phyloP scores from a whole-genome alignment of 1,284 basidiomycete genomes.

The Bjerkandera adusta region DNA sequence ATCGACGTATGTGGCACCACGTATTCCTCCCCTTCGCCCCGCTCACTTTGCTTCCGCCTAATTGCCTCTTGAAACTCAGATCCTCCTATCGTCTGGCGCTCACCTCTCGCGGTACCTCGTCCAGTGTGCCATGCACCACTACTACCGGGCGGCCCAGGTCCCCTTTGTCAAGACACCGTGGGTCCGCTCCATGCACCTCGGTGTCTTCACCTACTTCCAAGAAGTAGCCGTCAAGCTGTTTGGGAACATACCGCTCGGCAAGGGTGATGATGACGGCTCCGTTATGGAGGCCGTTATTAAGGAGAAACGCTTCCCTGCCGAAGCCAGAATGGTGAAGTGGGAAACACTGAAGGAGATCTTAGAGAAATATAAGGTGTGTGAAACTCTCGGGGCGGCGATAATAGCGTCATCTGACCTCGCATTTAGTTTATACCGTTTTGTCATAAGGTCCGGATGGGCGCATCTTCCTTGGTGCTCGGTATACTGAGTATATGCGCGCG shows the following conservation, averaged over 20 bases:
- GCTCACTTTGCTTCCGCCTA: conserved; percentile 12
- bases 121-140: conserved; percentile 74
- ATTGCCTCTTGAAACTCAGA: conserved; percentile 38
- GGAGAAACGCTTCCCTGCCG: conserved; percentile 57
- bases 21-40: conserved; percentile 20
- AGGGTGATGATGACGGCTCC: conserved; percentile 71
- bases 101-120: conserved; percentile 74
- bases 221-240: conserved; percentile 53
- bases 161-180: conserved; percentile 72
- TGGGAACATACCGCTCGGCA: conserved; percentile 62
- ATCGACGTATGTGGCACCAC: conserved; percentile 56
- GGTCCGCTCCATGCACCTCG: conserved; percentile 60
- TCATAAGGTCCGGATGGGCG: conserved; percentile 46
- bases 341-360: conserved; percentile 63
- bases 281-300: conserved; percentile 62
- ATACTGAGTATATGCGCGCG: conserved; percentile 13
- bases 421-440: conserved; percentile 73
- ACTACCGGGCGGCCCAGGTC: conserved; percentile 58
- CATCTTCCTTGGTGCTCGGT: conserved; percentile 6
- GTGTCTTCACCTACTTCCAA: conserved; percentile 62
- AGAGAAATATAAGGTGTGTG: conserved; percentile 62
- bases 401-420: conserved; percentile 8
- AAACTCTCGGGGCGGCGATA: background rate
- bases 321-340: conserved; percentile 54
- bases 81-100: conserved; percentile 68